Base-by-base conservation (phyloP, 2,329 filamentous ascomycete species). In the Didymella glomerata region DNA sequence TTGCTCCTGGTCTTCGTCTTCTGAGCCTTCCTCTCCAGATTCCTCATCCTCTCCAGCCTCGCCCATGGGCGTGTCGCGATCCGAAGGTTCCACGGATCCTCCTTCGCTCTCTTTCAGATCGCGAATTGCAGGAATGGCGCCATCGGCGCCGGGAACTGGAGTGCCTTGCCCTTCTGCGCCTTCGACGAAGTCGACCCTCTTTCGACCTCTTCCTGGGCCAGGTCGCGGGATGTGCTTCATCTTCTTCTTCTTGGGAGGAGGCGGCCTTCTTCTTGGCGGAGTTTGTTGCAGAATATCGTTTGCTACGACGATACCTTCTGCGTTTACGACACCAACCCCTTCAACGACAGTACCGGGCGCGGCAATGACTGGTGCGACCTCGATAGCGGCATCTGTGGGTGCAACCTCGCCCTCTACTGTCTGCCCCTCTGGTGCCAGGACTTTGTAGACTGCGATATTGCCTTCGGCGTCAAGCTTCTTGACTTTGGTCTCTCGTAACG, bases 391-490 rank as follows among this genome's bases (percentile, higher is more conserved):
- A 52, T 83, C 80, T 46, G 83, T 81, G 36, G 83, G 81, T 58
- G 92, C 86, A 49, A 97, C 88, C 73, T 97, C 93, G 56, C 92
- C 92, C 63, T 94, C 90, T 0, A 96, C 85, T 5, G 82, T 81
- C 73, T 95, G 90, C 0, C 92, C 93, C 57, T 94, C 90, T 5
- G 88, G 86, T 4, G 96, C 84, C 20, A 92, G 90, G 8, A 95
- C 88, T 69, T 96, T 92, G 75, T 95, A 92, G 2, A 94, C 88
- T 61, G 91, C 92, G 10, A 91, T 85, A 68, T 94, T 94, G 24
- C 93, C 93, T 24, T 83, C 84, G 1, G 87, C 86, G 72, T 96
- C 92, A 11, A 89, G 81, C 65, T 90, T 88, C 68, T 90, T 87
- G 52, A 97, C 91, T 22, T 90, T 95, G 0, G 91, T 92, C 70